Evolutionary conservation across 139 green algal genomes (phyloP).

Genomic region (Bryopsis sp.): DNA sequence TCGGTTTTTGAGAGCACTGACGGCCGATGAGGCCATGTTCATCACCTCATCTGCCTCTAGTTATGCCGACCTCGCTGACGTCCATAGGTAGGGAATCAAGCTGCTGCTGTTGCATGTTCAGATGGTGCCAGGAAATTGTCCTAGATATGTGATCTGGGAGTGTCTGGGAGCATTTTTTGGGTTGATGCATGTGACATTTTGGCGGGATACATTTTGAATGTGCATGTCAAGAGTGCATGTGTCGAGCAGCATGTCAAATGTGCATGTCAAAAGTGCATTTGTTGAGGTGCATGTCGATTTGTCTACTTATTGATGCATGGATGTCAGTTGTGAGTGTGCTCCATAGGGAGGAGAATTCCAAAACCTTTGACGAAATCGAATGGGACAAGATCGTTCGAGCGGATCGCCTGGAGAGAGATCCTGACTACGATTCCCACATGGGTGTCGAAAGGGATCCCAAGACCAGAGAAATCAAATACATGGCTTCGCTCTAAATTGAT

Average conservation of each 20-base stretch:
- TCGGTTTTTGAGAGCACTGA: constrained; percentile 70
- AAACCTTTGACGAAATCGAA: constrained; percentile 46
- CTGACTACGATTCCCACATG: constrained; percentile 51
- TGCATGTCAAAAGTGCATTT: too few relatives aligned
- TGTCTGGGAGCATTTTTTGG: too few relatives aligned
- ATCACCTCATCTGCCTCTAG: constrained; percentile 63
- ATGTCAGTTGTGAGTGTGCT: too few relatives aligned
- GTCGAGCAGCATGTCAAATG: too few relatives aligned
- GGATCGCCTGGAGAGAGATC: constrained; percentile 27
- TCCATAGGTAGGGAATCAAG: constrained; percentile 43
- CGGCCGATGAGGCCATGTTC: constrained; percentile 62
- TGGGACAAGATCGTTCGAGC: constrained; percentile 32
- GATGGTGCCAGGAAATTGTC: too few relatives aligned
- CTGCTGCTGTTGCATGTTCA: too few relatives aligned
- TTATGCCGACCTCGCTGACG: constrained; percentile 66
- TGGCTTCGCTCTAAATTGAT: constrained; percentile 1
- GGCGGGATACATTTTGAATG: too few relatives aligned
- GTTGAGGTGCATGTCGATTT: too few relatives aligned
- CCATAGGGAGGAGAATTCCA: constrained; percentile 50
- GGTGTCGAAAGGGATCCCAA: constrained; percentile 29
- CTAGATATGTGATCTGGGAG: too few relatives aligned
- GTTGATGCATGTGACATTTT: too few relatives aligned
- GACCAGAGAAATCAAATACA: constrained; percentile 24
- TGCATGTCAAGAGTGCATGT: too few relatives aligned
- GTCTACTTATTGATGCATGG: too few relatives aligned